These are phyloP conservation scores for Apiospora hydei DNA, from an alignment of 2,329 filamentous ascomycete species.

Conservation along the genomic window DNA sequence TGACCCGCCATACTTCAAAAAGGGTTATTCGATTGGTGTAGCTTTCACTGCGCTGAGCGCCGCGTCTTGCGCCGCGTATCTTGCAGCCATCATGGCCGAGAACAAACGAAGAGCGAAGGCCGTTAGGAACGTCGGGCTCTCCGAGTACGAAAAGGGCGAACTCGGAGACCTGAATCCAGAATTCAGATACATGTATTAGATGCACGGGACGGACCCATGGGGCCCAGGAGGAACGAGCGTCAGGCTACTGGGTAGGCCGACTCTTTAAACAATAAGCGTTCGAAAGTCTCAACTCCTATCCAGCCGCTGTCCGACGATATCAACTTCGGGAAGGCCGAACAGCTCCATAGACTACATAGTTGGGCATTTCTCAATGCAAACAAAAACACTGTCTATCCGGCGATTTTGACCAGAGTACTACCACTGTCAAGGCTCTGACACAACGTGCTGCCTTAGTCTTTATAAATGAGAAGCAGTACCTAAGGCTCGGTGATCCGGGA, in stretches of 20 bases:
- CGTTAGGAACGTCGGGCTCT: conserved; percentile 56
- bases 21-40: conserved; percentile 80
- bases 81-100: conserved; percentile 61
- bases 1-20: conserved; percentile 73
- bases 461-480: not conserved
- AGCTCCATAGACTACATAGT: not conserved
- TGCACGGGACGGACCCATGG: not conserved
- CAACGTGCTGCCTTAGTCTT: not conserved
- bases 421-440: not conserved
- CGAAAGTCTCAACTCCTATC: not conserved
- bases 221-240: not conserved
- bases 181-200: conserved; percentile 61
- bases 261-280: not conserved
- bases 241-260: not conserved
- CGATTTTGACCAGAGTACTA: not conserved
- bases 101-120: conserved; percentile 65
- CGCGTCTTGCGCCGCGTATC: conserved; percentile 67
- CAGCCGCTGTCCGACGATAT: not conserved
- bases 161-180: conserved; percentile 63
- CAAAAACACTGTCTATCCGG: not conserved
- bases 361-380: not conserved
- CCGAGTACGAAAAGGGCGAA: conserved; percentile 66
- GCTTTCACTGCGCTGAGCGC: conserved; percentile 75
- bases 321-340: not conserved
- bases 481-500: not conserved